Evolutionary conservation across 306 rosid genomes (phyloP).

Genomic region (Vicia faba): DNA sequence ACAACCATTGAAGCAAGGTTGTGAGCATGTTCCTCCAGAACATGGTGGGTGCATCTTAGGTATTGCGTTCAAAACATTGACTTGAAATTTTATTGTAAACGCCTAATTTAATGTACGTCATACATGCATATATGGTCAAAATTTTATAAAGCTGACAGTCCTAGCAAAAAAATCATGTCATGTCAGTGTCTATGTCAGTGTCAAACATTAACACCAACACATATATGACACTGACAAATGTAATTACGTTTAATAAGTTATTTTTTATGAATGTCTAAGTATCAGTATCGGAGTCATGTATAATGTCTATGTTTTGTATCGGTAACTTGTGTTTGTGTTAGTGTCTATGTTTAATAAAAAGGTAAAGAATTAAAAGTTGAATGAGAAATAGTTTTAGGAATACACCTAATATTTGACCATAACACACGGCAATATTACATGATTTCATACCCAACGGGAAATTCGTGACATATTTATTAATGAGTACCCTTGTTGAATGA

Average conservation of each 20-base stretch:
- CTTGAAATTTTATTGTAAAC: neutral
- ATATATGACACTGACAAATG: too few relatives aligned
- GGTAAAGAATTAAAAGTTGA: neutral
- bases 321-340: neutral
- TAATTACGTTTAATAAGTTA: too few relatives aligned
- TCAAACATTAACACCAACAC: too few relatives aligned
- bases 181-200: too few relatives aligned
- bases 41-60: slow-evolving; percentile 54
- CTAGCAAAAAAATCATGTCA: too few relatives aligned
- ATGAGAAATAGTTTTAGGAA: neutral
- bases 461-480: slow-evolving; percentile 34
- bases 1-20: slow-evolving; percentile 65
- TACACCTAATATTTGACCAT: neutral
- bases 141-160: too few relatives aligned
- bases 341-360: too few relatives aligned
- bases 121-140: neutral
- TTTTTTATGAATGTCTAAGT: too few relatives aligned
- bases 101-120: neutral
- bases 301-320: too few relatives aligned
- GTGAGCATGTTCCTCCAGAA: slow-evolving; percentile 44
- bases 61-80: slow-evolving; percentile 22
- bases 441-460: slow-evolving; percentile 23
- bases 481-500: slow-evolving; percentile 3
- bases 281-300: too few relatives aligned
- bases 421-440: neutral